Evolutionary conservation across 2,329 filamentous ascomycete species (phyloP).

Genomic region (Talaromyces rugulosus): DNA sequence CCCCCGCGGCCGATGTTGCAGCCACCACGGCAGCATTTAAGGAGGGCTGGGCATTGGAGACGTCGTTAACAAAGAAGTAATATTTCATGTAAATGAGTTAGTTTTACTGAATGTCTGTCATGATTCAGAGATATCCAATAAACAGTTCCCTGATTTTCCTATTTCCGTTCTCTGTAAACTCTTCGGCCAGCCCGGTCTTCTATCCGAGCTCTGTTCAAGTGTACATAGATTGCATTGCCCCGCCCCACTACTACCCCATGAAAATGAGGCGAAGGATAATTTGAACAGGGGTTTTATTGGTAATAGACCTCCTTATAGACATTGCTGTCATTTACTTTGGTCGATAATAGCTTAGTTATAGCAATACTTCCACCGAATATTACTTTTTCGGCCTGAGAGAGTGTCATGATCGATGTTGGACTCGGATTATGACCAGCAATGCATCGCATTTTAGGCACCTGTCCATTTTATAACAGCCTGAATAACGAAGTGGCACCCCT

Average conservation of each 20-base stretch:
- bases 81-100: not conserved
- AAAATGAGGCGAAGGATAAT: not conserved
- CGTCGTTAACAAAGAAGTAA: slow-evolving; percentile 17
- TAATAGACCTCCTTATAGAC: not conserved
- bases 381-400: not conserved
- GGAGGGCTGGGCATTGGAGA: slow-evolving; percentile 37
- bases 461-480: not conserved
- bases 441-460: not conserved
- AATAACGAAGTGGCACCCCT: not conserved
- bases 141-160: not conserved
- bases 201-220: not conserved
- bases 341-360: too few species aligned
- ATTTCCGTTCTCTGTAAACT: not conserved
- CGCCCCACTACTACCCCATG: not conserved
- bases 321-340: too few species aligned
- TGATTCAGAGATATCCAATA: not conserved
- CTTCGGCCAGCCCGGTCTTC: not conserved
- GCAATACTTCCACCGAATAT: not conserved
- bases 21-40: slow-evolving; percentile 34
- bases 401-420: not conserved
- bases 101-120: not conserved
- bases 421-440: not conserved
- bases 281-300: not conserved
- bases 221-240: not conserved
- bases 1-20: slow-evolving; percentile 43